Conservation (phyloP, 148 eudicot species). For the Dysphania ambrosioides region DNA sequence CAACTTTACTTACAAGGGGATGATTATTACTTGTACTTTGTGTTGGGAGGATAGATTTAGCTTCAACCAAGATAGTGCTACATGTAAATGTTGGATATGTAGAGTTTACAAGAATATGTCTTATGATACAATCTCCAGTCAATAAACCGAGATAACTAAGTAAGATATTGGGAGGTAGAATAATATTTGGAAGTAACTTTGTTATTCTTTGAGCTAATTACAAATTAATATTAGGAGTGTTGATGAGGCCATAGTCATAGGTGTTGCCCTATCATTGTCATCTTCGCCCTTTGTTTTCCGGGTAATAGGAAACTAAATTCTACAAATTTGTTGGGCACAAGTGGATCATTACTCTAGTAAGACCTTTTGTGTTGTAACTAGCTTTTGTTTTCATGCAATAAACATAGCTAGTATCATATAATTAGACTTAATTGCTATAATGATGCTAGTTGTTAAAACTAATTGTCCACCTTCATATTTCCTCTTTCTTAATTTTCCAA, state of each 20-base stretch:
- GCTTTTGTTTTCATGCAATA: not conserved
- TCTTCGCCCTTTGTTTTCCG: slow-evolving; percentile 98
- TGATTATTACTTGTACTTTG: too few relatives aligned
- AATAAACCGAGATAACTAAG: not conserved
- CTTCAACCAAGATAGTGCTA: too few relatives aligned
- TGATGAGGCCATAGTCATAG: slow-evolving; percentile 93
- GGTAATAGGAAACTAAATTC: slow-evolving; percentile 39
- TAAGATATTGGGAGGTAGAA: not conserved
- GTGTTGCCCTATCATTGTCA: slow-evolving; percentile 94
- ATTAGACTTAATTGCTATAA: not conserved
- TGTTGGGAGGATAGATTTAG: too few relatives aligned
- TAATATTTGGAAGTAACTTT: not conserved
- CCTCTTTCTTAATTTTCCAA: too few relatives aligned
- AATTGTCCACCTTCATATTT: too few relatives aligned
- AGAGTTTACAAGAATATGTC: not conserved
- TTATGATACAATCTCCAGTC: not conserved
- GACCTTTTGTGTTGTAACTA: not conserved
- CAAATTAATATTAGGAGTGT: slow-evolving; percentile 92
- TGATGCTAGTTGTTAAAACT: too few relatives aligned
- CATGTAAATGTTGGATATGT: too few relatives aligned
- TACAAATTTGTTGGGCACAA: not conserved
- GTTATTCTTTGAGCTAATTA: slow-evolving; percentile 15
- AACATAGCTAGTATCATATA: too few relatives aligned
- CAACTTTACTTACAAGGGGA: too few relatives aligned
- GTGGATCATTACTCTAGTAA: not conserved